Evolutionary conservation across 306 rosid genomes (phyloP).

Genomic region (Trifolium dubium): DNA sequence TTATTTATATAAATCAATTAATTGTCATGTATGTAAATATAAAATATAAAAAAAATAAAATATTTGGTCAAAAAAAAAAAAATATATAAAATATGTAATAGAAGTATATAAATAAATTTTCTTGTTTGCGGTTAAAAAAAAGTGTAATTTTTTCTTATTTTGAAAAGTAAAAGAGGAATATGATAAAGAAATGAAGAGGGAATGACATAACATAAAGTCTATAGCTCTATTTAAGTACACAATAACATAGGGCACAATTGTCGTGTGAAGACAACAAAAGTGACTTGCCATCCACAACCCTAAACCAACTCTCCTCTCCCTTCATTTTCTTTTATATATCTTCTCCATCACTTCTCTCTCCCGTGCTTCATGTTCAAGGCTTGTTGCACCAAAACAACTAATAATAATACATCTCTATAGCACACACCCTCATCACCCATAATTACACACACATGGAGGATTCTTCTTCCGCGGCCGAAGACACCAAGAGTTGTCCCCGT

Average conservation of each 20-base stretch:
- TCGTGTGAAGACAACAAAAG: slow-evolving; percentile 99
- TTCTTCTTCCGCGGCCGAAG: slow-evolving; percentile 55
- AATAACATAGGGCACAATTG: slow-evolving; percentile 51
- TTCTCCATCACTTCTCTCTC: slow-evolving; percentile 49
- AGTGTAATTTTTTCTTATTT: too few relatives aligned
- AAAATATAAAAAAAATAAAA: too few relatives aligned
- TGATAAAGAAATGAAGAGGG: slow-evolving; percentile 33
- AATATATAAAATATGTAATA: too few relatives aligned
- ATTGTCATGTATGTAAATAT: too few relatives aligned
- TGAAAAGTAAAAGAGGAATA: slow-evolving; percentile 30
- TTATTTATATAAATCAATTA: too few relatives aligned
- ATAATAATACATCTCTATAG: not conserved
- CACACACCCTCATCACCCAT: slow-evolving; percentile 2
- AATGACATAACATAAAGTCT: slow-evolving; percentile 41
- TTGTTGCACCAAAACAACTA: slow-evolving; percentile 11
- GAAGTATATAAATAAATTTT: too few relatives aligned
- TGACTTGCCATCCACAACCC: slow-evolving; percentile 98
- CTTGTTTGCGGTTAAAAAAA: too few relatives aligned
- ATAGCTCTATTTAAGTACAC: slow-evolving; percentile 24
- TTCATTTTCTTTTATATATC: slow-evolving; percentile 63
- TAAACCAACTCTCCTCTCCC: slow-evolving; percentile 71
- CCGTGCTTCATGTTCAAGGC: slow-evolving; percentile 48
- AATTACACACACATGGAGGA: slow-evolving; percentile 52
- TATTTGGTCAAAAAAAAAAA: too few relatives aligned
- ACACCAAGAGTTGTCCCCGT: slow-evolving; percentile 64